These are phyloP conservation scores for Polymyxa betae DNA, from an alignment of 208 protist species.

Conservation along the genomic window DNA sequence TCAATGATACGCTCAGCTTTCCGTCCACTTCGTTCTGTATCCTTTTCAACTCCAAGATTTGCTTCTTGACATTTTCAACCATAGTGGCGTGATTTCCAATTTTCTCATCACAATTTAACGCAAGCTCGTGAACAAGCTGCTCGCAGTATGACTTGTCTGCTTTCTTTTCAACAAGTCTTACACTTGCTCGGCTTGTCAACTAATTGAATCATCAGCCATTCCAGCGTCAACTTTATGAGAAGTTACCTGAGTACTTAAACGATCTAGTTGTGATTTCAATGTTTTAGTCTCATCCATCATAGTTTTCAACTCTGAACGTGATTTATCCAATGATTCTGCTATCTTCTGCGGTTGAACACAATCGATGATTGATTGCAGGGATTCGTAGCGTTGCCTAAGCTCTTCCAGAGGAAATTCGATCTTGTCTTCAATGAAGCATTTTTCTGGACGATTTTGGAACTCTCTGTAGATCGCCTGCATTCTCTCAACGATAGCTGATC, in stretches of 20 bases:
- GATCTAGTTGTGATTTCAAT: neutral
- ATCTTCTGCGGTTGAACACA: neutral
- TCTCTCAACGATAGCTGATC: slow-evolving; percentile 17
- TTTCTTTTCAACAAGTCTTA: slow-evolving; percentile 24
- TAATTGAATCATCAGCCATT: neutral
- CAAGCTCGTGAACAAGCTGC: slow-evolving; percentile 2
- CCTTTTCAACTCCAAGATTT: neutral
- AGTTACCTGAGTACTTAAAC: neutral
- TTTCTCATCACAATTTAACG: slow-evolving; percentile 3
- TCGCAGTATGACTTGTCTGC: slow-evolving; percentile 21
- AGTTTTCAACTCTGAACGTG: neutral
- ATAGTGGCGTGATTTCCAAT: neutral
- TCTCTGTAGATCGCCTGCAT: slow-evolving; percentile 36
- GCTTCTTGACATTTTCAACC: neutral
- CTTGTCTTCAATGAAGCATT: neutral
- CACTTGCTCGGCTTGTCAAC: slow-evolving; percentile 15
- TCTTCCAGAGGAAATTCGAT: slow-evolving; percentile 41
- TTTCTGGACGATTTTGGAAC: slow-evolving; percentile 40
- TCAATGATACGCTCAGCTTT: slow-evolving; percentile 26
- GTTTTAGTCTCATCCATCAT: neutral
- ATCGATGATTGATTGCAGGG: slow-evolving; percentile 7
- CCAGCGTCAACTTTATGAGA: neutral
- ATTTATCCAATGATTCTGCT: neutral
- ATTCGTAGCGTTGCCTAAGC: neutral
- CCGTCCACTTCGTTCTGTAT: slow-evolving; percentile 17